These are phyloP conservation scores for Colletotrichum tabaci DNA, from an alignment of 2,329 filamentous ascomycete species.

Conservation along the genomic window DNA sequence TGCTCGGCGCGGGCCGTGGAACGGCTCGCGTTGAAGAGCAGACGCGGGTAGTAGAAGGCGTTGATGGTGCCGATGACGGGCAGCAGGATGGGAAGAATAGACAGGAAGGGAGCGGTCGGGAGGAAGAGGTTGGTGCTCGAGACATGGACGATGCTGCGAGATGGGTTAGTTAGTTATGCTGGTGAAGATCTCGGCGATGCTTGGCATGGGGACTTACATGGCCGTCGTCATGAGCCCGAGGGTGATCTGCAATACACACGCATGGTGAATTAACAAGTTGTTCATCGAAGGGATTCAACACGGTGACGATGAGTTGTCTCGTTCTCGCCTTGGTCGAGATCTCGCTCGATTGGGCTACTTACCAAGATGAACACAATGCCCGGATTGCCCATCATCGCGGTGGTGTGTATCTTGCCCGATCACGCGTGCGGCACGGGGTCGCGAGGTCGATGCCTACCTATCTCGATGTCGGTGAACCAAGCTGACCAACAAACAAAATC, in stretches of 20 bases:
- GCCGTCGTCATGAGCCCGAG: slow-evolving; percentile 51
- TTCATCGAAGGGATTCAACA: not conserved
- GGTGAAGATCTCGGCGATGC: not conserved
- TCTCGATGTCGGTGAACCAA: not conserved
- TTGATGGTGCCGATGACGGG: slow-evolving; percentile 58
- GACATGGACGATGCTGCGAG: slow-evolving; percentile 56
- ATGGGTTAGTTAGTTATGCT: not conserved
- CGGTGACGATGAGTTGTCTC: no score
- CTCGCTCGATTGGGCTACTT: slow-evolving; percentile 30
- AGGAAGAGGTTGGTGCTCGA: slow-evolving; percentile 57
- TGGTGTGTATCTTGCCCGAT: not conserved
- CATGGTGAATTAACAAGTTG: no score
- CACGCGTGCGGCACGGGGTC: not conserved
- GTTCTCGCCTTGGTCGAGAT: not conserved
- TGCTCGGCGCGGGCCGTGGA: slow-evolving; percentile 33
- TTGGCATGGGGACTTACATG: slow-evolving; percentile 45
- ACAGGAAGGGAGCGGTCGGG: slow-evolving; percentile 54
- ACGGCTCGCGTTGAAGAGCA: slow-evolving; percentile 47
- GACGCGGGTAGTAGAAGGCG: slow-evolving; percentile 52
- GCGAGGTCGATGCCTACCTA: not conserved
- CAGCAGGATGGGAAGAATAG: slow-evolving; percentile 56
- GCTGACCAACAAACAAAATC: not conserved
- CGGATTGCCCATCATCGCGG: slow-evolving; percentile 47
- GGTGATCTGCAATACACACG: slow-evolving; percentile 45
- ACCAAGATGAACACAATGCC: slow-evolving; percentile 52